Evolutionary conservation across 2,329 filamentous ascomycete genomes (phyloP), one percentile per base, ranked within the genome.

Genomic region (Aquanectria penicillioides): DNA sequence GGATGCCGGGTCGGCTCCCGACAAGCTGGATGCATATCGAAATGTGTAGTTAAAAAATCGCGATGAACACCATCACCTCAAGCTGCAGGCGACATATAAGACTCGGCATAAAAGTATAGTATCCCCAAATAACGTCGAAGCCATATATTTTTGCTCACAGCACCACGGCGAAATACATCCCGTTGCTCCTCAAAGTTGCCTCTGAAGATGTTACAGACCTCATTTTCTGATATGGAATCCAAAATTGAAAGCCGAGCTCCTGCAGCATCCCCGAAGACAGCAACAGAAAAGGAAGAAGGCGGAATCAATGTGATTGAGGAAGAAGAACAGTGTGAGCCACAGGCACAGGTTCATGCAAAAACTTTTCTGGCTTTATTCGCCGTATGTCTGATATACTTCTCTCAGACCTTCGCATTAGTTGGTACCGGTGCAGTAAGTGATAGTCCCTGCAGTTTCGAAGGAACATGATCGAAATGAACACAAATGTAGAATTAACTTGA

Each of bases 1-100:
- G 52, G 50, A 50, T 23, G 59, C 59, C 59, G 59, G 50, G 15
- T 62, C 59, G 59, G 59, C 43, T 59, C 43, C 59, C 59, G 59
- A 60, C 43, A 33, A 20, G 26, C 9, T 23, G n/a, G 26, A 17
- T 31, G 41, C 26, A 11, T n/a, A n/a, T n/a, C n/a, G n/a, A n/a
- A n/a, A n/a, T n/a, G n/a, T n/a, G n/a, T n/a, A n/a, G n/a, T n/a
- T n/a, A n/a, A n/a, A n/a, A n/a, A n/a, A n/a, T n/a, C n/a, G n/a
- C n/a, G n/a, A n/a, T n/a, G n/a, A n/a, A n/a, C n/a, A n/a, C n/a
- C n/a, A n/a, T n/a, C n/a, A n/a, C n/a, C n/a, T n/a, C n/a, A n/a
- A n/a, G n/a, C n/a, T n/a, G n/a, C n/a, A n/a, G n/a, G n/a, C n/a
- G n/a, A n/a, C n/a, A n/a, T n/a, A n/a, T n/a, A n/a, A n/a, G n/a